Conservation (phyloP, 2,329 filamentous ascomycete species). For the Scortechinia acanthostroma region DNA sequence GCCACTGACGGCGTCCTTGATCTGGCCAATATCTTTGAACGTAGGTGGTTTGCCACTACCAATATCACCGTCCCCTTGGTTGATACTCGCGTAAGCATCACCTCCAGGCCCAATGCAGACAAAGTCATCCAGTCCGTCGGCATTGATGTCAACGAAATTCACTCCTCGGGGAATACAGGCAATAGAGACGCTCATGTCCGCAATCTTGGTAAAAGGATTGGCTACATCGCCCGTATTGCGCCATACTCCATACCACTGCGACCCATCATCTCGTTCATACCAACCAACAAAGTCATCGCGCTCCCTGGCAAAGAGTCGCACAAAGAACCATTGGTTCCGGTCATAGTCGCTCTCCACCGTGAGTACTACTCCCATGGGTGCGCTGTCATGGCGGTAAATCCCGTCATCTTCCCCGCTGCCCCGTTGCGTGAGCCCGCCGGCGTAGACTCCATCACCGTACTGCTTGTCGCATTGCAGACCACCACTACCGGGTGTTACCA, state of each 20-base stretch:
- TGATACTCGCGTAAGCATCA: conserved; percentile 10
- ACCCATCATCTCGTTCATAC: conserved; percentile 13
- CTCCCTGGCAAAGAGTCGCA: conserved; percentile 10
- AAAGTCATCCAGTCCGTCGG: conserved; percentile 17
- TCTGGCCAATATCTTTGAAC: conserved; percentile 11
- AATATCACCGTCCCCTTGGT: conserved; percentile 9
- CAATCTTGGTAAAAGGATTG: too few relatives aligned
- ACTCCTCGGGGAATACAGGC: conserved; percentile 5
- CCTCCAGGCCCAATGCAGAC: conserved; percentile 15
- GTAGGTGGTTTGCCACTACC: conserved; percentile 7
- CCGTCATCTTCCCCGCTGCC: conserved; percentile 17
- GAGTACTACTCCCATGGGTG: conserved; percentile 8
- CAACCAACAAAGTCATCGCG: conserved; percentile 13
- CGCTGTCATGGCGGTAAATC: conserved; percentile 14
- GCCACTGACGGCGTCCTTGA: conserved; percentile 7
- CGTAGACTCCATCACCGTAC: too few relatives aligned
- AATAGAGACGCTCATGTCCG: conserved; percentile 5
- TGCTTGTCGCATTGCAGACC: too few relatives aligned
- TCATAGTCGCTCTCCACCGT: too few relatives aligned
- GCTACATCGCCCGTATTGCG: too few relatives aligned
- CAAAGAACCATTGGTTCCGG: neutral
- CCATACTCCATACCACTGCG: conserved; percentile 5
- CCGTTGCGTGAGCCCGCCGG: conserved; percentile 16
- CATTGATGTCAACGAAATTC: conserved; percentile 7
- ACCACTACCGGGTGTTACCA: too few relatives aligned